Evolutionary conservation across 129 eudicot species (phyloP), one percentile per base, ranked within the genome.

Genomic region (Centrapalus pauciflorus): DNA sequence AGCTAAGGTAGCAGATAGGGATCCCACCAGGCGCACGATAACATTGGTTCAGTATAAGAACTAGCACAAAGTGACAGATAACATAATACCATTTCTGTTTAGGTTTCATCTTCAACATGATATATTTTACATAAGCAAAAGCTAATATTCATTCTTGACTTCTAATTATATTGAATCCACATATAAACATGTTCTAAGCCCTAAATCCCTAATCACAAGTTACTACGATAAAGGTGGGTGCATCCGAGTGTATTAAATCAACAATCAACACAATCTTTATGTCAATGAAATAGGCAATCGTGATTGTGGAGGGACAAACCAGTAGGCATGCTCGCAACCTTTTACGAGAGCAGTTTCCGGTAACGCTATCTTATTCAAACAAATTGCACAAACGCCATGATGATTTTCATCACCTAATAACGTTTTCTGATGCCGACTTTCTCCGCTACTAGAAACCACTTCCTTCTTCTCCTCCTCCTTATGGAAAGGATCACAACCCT

Each of bases 301-400:
- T 19, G 26, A 71, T 61, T 45, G 67, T 16, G 34, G 49, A 21
- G 71, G 73, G 69, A 84, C 84, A 63, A 86, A 89, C 99, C 96
- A 93, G 95, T 86, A 93, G 76, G 99, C 92, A 75, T 93, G 99
- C 86, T 93, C 99, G 93, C 99, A 93, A 82, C 99, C 99, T 89
- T 93, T 93, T 17, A 93, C 87, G 61, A 93, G 95, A 32, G 99
- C 96, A 29, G 96, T 89, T 67, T 93, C 95, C 71, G 84, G 86
- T 28, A 93, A 79, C 37, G 75, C 85, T 12, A 94, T 94, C 79
- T 78, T 81, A 35, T 84, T 83, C 84, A 89, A 86, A 86, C 99
- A 94, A 17, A 89, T 89, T 3, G 99, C 99, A 77, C 96, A 89
- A 50, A 62, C 51, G 17, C 95, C 99, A 57, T 88, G 81, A 71